Conservation (phyloP, 2,329 filamentous ascomycete genomes). For the Graphilbum fragrans region DNA sequence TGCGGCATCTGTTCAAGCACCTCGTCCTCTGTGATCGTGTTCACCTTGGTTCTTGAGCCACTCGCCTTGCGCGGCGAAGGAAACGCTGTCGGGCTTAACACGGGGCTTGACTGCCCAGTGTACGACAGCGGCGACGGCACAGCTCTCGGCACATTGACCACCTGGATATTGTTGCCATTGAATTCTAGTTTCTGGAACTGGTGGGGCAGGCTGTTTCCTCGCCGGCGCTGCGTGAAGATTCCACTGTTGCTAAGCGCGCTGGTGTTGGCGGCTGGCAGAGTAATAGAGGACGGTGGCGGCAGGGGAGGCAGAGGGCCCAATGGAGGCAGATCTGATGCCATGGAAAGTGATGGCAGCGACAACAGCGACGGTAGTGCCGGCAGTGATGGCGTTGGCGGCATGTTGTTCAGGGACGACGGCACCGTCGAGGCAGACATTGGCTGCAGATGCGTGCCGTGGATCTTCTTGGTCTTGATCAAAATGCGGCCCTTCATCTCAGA, state of each 20-base stretch:
- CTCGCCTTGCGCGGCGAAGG: slow-evolving; percentile 30
- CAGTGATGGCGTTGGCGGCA: not conserved
- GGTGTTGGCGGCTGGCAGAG: slow-evolving; percentile 4
- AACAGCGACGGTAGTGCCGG: slow-evolving; percentile 2
- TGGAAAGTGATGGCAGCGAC: not conserved
- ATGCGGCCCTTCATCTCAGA: slow-evolving; percentile 75
- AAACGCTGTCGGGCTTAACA: slow-evolving; percentile 32
- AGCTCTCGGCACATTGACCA: slow-evolving; percentile 1
- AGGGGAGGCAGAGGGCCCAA: not conserved
- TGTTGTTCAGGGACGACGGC: not conserved
- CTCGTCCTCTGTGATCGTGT: slow-evolving; percentile 44
- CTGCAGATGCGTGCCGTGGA: slow-evolving; percentile 35
- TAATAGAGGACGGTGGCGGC: slow-evolving; percentile 12
- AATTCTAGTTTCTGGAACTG: slow-evolving; percentile 54
- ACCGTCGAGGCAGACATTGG: not conserved
- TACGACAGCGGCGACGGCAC: slow-evolving; percentile 16
- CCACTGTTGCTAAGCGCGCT: not conserved
- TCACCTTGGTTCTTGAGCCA: slow-evolving; percentile 41
- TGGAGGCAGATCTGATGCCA: no score
- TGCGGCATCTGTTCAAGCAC: slow-evolving; percentile 22
- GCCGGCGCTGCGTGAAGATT: slow-evolving; percentile 29
- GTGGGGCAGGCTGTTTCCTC: slow-evolving; percentile 65
- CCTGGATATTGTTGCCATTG: slow-evolving; percentile 28
- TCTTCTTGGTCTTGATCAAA: slow-evolving; percentile 88
- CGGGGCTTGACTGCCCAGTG: slow-evolving; percentile 38